These are phyloP conservation scores for Kodamaea jinghongensis DNA, from an alignment of 805 yeast genomes.

Conservation along the genomic window DNA sequence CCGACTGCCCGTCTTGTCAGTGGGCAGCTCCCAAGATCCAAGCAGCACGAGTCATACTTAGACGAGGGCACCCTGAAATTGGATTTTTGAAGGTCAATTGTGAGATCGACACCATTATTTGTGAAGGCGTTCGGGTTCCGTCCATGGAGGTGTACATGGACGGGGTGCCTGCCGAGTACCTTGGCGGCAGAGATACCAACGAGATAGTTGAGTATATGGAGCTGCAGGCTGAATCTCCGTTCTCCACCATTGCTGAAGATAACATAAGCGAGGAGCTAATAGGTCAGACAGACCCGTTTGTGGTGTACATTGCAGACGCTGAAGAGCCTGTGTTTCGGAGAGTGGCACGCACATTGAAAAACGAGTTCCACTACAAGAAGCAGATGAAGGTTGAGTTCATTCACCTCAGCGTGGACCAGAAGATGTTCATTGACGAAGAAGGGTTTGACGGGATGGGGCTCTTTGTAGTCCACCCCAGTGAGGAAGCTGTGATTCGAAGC, in stretches of 20 bases:
- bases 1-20: too few relatives aligned
- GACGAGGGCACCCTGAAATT: too few relatives aligned
- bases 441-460: slow-evolving; percentile 32
- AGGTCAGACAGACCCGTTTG: slow-evolving; percentile 48
- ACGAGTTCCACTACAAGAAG: slow-evolving; percentile 59
- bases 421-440: slow-evolving; percentile 13
- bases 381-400: slow-evolving; percentile 35
- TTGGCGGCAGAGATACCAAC: slow-evolving; percentile 80
- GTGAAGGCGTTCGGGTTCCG: slow-evolving; percentile 37
- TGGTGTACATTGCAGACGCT: slow-evolving; percentile 49
- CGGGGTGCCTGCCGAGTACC: slow-evolving; percentile 56
- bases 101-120: too few relatives aligned
- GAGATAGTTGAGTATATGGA: slow-evolving; percentile 77
- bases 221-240: slow-evolving; percentile 77
- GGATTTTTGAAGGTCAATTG: too few relatives aligned
- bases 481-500: slow-evolving; percentile 45
- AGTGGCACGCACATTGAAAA: slow-evolving; percentile 65
- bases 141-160: slow-evolving; percentile 74
- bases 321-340: slow-evolving; percentile 36
- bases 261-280: slow-evolving; percentile 46
- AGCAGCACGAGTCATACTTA: too few relatives aligned
- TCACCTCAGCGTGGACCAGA: slow-evolving; percentile 49
- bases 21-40: too few relatives aligned
- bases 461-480: slow-evolving; percentile 48
- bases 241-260: slow-evolving; percentile 45